Evolutionary conservation across 345 rosid species (phyloP).

Genomic region (Pugionium dolabratum): DNA sequence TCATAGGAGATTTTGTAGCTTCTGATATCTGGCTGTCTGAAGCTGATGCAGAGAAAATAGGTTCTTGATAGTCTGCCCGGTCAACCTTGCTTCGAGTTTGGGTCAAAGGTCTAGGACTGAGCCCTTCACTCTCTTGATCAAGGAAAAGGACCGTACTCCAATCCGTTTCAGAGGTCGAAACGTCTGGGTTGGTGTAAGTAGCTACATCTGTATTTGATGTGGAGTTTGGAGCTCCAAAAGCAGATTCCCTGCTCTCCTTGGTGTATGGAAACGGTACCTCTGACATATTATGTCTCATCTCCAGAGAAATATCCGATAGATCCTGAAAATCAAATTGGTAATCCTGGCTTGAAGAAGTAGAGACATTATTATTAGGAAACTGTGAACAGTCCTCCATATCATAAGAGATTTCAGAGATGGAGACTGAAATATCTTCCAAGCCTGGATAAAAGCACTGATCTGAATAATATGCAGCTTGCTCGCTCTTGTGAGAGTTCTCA

Average conservation of each 20-base stretch:
- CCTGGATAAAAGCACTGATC: conserved; percentile 58
- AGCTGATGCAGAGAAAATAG: conserved; percentile 45
- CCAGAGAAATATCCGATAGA: conserved; percentile 51
- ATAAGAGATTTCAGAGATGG: conserved; percentile 64
- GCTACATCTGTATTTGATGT: conserved; percentile 43
- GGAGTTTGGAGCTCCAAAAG: conserved; percentile 47
- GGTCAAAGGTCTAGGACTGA: conserved; percentile 47
- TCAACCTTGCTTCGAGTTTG: conserved; percentile 45
- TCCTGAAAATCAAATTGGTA: conserved; percentile 57
- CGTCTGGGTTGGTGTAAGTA: conserved; percentile 45
- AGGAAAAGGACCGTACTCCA: conserved; percentile 77
- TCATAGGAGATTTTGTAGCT: conserved; percentile 43
- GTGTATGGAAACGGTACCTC: conserved; percentile 46
- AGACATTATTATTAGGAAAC: conserved; percentile 50
- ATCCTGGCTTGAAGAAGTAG: conserved; percentile 47
- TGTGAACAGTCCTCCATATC: conserved; percentile 61
- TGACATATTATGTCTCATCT: conserved; percentile 53
- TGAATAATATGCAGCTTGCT: conserved; percentile 62
- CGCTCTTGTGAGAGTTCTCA: conserved; percentile 51
- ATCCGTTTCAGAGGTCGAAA: conserved; percentile 73
- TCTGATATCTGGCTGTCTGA: conserved; percentile 51
- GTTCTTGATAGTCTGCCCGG: conserved; percentile 43
- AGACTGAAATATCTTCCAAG: conserved; percentile 54
- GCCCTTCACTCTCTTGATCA: conserved; percentile 55
- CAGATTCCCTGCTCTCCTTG: conserved; percentile 47